Evolutionary conservation across 805 yeast genomes (phyloP), one percentile per base, ranked within the genome.

Genomic region (Kazachstania martiniae): DNA sequence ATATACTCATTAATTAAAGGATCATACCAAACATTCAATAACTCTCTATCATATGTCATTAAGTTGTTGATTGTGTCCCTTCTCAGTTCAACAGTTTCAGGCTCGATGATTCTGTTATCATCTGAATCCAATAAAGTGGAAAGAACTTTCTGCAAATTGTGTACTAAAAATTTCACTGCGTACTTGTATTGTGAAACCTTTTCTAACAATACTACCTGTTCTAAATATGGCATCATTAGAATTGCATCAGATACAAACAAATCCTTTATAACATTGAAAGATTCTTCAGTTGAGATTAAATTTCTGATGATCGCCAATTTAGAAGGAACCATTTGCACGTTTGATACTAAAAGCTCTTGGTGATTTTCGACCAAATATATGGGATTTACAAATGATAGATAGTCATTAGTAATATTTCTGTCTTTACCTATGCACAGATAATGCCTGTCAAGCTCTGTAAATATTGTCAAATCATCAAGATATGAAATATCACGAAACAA

Each of bases 331-430:
- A 52, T 39, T 3, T 27, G 13, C 5, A 41, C 29, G n/a, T 23
- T 13, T 8, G 41, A 37, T 16, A 27, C 17, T 3, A 53, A 8
- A 8, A 46, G 12, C 8, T 28, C 27, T 10, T 29, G 27, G 29
- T 50, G 40, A 14, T 39, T 26, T 8, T 36, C 16, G 12, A 38
- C 31, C 14, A 55, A 28, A 28, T 52, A 55, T 5, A 25, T 21
- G n/a, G 60, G 58, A 15, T 55, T 45, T n/a, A 52, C 42, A 28
- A 49, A 50, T 4, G 54, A 41, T 19, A 51, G 24, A 28, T 44
- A 49, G 13, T 55, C 56, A 3, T n/a, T n/a, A n/a, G 30, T 28
- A 5, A 45, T 26, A 21, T 45, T 29, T n/a, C 35, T 34, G 22
- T 42, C 41, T 9, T 36, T 14, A 1, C 44, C 32, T 5, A 55